Evolutionary conservation across 1,284 basidiomycete genomes (phyloP), one percentile per base, ranked within the genome.

Genomic region (Chalciporus piperatoides): DNA sequence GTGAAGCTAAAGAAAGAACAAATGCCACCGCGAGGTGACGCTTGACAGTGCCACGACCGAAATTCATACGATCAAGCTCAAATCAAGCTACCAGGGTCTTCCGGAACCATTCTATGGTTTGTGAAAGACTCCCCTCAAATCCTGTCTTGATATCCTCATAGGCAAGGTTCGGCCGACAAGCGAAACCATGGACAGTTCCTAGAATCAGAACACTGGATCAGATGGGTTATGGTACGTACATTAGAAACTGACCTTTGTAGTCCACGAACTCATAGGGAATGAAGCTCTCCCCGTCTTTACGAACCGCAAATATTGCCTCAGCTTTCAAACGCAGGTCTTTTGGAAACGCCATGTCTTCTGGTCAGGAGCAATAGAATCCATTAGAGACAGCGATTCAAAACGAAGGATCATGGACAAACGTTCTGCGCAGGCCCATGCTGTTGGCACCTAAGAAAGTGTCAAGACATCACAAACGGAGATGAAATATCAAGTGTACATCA

Each of bases 101-200:
- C 15, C 46, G 37, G 40, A 63, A 45, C 62, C 56, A 59, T 23
- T 41, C 50, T n/a, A 44, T 39, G 4, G 46, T 63, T 37, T 61
- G 59, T 17, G 62, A 59, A 37, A 71, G 59, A 6, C 68, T 64
- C 15, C 69, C 59, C 47, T 80, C 71, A 41, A 74, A 79, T 0
- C 70, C 75, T 49, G 67, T 67, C 56, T 72, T 73, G 24, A 73
- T 67, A 23, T 68, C 62, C 6, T 70, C 70, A 36, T 70, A 68
- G 2, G 55, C 64, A 15, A 76, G 56, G 28, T 74, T 70, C 1
- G 77, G 77, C 8, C 77, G 65, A n/a, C 63, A 64, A 1, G 71
- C 74, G 46, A 78, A 80, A 12, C 77, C 74, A 52, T 78, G 78
- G 2, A 69, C 66, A 14, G 74, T 76, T 40, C 72, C 73, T 67